Evolutionary conservation across 2,329 filamentous ascomycete genomes (phyloP).

Genomic region (Fusarium sp.): DNA sequence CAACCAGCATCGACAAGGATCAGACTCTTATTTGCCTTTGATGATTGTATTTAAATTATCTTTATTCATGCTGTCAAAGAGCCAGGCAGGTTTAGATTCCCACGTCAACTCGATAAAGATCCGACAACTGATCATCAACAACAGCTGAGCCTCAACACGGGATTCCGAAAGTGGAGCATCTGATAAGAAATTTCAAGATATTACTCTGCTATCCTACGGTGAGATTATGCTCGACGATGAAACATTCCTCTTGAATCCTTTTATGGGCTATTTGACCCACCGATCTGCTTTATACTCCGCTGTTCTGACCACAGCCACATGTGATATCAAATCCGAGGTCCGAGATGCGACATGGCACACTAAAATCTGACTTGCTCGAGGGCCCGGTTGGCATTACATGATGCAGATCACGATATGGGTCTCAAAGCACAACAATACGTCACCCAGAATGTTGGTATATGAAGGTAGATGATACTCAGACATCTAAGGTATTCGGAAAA

Average conservation of each 20-base stretch:
- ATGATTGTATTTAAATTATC: too few species aligned
- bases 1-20: too few species aligned
- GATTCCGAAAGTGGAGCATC: background rate
- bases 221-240: background rate
- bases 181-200: background rate
- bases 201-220: accelerated
- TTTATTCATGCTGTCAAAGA: too few species aligned
- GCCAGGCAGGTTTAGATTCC: background rate
- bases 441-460: background rate
- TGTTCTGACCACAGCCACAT: background rate
- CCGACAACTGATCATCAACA: background rate
- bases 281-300: background rate
- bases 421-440: too few species aligned
- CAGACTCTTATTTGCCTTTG: too few species aligned
- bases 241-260: conserved; percentile 2
- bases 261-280: background rate
- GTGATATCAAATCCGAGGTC: background rate
- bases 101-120: background rate
- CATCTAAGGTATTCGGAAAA: too few species aligned
- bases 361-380: background rate
- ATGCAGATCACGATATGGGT: background rate
- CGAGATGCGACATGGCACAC: background rate
- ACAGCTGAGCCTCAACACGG: background rate
- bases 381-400: background rate
- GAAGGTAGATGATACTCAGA: too few species aligned